Percentiles rank a stretch among this genome's conserved stretches.
Conservation (phyloP, 805 yeast genomes). For the Martiniozyma abietophila region DNA sequence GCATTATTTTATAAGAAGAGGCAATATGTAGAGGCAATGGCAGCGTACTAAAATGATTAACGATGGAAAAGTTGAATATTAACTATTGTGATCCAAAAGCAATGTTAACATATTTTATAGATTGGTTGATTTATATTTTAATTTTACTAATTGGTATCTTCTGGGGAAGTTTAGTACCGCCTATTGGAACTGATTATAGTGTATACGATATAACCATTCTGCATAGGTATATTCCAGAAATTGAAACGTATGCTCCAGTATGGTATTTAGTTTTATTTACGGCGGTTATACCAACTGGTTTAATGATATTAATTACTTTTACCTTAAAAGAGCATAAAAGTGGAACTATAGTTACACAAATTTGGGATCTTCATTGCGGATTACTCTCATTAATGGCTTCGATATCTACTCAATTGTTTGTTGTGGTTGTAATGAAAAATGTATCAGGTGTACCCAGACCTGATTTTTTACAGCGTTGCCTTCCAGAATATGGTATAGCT, state of each 20-base stretch:
- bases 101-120: constrained; percentile 22
- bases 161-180: constrained; percentile 28
- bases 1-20: neutral
- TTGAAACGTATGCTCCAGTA: constrained; percentile 26
- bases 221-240: constrained; percentile 29
- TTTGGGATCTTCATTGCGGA: constrained; percentile 35
- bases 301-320: constrained; percentile 18
- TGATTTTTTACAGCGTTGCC: constrained; percentile 42
- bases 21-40: neutral
- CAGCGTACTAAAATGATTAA: neutral
- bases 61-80: neutral
- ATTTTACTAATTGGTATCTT: constrained; percentile 19
- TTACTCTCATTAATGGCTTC: constrained; percentile 30
- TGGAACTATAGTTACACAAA: constrained; percentile 14
- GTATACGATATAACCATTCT: constrained; percentile 25
- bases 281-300: constrained; percentile 26
- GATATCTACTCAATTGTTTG: constrained; percentile 28
- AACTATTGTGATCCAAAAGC: neutral
- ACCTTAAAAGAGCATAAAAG: constrained; percentile 12
- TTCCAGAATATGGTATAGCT: constrained; percentile 27
- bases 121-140: constrained; percentile 23
- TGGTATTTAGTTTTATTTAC: constrained; percentile 25
- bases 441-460: constrained; percentile 40
- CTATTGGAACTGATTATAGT: constrained; percentile 34
- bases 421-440: constrained; percentile 39